phyloP scores from a whole-genome alignment of 1,284 basidiomycete genomes.

The Ustilago cynodontis region DNA sequence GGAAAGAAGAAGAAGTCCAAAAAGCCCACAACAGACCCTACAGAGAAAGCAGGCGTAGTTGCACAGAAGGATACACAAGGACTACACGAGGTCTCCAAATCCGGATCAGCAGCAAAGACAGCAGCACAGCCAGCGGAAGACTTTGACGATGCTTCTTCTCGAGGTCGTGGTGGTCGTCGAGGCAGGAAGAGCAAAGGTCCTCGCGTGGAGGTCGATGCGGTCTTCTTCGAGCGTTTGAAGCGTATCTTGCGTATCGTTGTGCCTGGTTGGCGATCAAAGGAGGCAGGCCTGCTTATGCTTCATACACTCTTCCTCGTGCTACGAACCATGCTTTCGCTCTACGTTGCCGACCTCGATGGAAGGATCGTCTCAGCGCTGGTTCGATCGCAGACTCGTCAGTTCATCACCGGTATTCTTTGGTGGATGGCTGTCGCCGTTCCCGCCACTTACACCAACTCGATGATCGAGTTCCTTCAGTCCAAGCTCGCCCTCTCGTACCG shows the following conservation, averaged over 20 bases:
- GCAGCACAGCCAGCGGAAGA: conserved; percentile 2
- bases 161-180: conserved; percentile 41
- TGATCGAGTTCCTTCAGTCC: conserved; percentile 89
- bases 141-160: conserved; percentile 38
- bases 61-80: conserved; percentile 31
- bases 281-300: conserved; percentile 85
- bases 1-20: conserved; percentile 55
- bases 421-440: conserved; percentile 91
- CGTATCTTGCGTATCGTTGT: conserved; percentile 88
- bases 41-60: conserved; percentile 30
- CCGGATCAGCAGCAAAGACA: conserved; percentile 10
- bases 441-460: conserved; percentile 91
- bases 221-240: conserved; percentile 86
- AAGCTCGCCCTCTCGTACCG: conserved; percentile 93
- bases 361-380: conserved; percentile 92
- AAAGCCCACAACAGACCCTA: conserved; percentile 19
- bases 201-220: conserved; percentile 80
- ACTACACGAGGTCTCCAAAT: conserved; percentile 16
- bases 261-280: conserved; percentile 84
- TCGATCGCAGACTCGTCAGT: conserved; percentile 83
- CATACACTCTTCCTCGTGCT: conserved; percentile 89
- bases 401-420: conserved; percentile 84
- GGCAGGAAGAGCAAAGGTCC: conserved; percentile 53
- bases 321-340: conserved; percentile 90
- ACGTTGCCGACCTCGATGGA: conserved; percentile 93